Evolutionary conservation across 306 rosid genomes (phyloP).

Genomic region (Canavalia gladiata): DNA sequence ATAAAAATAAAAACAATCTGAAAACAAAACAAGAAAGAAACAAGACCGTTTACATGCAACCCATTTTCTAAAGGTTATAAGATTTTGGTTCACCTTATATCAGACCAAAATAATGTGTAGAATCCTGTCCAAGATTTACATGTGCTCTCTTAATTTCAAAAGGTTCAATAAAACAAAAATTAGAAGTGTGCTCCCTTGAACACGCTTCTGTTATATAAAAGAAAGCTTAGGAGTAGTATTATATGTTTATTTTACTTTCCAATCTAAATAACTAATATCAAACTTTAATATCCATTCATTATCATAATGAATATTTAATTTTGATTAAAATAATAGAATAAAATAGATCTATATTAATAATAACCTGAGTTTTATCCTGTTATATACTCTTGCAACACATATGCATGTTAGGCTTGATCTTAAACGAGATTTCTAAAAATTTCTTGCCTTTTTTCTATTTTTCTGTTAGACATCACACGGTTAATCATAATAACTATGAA

Average conservation of each 20-base stretch:
- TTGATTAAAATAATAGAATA: too few relatives aligned
- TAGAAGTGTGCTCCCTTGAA: background rate
- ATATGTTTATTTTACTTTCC: too few relatives aligned
- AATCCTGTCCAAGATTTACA: conserved; percentile 53
- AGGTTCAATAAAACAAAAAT: background rate
- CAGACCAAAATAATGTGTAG: conserved; percentile 42
- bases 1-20: background rate
- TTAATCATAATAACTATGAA: background rate
- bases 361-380: background rate
- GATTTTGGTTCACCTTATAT: conserved; percentile 38
- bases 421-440: background rate
- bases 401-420: conserved; percentile 41
- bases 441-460: background rate
- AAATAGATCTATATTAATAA: too few relatives aligned
- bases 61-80: conserved; percentile 36
- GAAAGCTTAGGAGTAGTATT: too few relatives aligned
- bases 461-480: background rate
- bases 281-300: too few relatives aligned
- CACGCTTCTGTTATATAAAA: background rate
- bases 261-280: too few relatives aligned
- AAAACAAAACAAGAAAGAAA: conserved; percentile 8
- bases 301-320: too few relatives aligned
- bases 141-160: background rate
- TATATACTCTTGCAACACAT: background rate
- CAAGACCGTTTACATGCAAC: conserved; percentile 36